Evolutionary conservation across 352 stramenopile genomes (phyloP).

Genomic region (Pilasporangium apinafurcum): DNA sequence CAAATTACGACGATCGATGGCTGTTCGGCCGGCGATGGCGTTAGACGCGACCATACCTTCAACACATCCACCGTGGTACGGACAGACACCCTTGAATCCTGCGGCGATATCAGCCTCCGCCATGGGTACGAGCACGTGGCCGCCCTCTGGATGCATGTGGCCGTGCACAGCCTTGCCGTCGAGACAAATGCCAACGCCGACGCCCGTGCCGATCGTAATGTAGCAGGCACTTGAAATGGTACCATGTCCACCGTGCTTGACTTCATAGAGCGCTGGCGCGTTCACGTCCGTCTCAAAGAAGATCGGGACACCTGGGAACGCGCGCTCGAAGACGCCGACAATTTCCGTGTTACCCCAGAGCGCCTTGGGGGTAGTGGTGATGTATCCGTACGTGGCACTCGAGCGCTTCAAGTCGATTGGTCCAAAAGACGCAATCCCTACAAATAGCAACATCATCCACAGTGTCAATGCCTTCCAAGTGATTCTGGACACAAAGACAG

Average conservation of each 20-base stretch:
- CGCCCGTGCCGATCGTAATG: slow-evolving; percentile 94
- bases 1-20: slow-evolving; percentile 63
- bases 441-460: too few species aligned
- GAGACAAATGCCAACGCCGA: slow-evolving; percentile 93
- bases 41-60: slow-evolving; percentile 90
- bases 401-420: slow-evolving; percentile 84
- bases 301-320: slow-evolving; percentile 68
- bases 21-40: slow-evolving; percentile 85
- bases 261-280: slow-evolving; percentile 94
- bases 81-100: slow-evolving; percentile 75
- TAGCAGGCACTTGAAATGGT: slow-evolving; percentile 85
- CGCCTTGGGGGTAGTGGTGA: slow-evolving; percentile 93
- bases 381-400: slow-evolving; percentile 90
- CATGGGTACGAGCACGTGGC: slow-evolving; percentile 70
- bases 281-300: slow-evolving; percentile 98
- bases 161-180: slow-evolving; percentile 90
- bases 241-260: slow-evolving; percentile 71
- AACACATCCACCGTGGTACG: slow-evolving; percentile 89
- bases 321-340: slow-evolving; percentile 64
- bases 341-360: slow-evolving; percentile 87
- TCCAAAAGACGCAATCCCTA: slow-evolving; percentile 93
- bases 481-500: background rate
- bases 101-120: slow-evolving; percentile 72
- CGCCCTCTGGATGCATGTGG: slow-evolving; percentile 93
- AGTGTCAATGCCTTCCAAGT: too few species aligned